Percentiles rank a stretch among this genome's conserved stretches.
These are phyloP conservation scores for Durotheca rogersii DNA, from an alignment of 495 filamentous ascomycete species.

Conservation along the genomic window DNA sequence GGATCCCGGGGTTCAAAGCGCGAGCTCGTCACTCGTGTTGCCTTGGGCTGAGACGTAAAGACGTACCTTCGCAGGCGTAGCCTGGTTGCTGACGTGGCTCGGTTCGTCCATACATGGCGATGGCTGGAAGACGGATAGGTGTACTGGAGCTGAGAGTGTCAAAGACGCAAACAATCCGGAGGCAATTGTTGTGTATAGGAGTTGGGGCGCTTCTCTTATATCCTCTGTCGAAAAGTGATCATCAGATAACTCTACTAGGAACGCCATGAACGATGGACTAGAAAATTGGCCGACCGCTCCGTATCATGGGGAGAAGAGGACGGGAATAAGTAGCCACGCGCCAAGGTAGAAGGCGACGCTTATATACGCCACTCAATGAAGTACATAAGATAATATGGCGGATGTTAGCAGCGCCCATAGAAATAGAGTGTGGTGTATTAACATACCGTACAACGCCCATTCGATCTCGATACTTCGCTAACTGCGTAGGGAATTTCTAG, in stretches of 20 bases:
- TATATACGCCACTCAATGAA: conserved; percentile 11
- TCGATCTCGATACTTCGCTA: background rate
- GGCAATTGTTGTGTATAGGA: background rate
- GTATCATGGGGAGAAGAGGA: conserved; percentile 1
- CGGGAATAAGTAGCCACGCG: conserved; percentile 13
- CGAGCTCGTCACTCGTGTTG: conserved; percentile 12
- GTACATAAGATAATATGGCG: background rate
- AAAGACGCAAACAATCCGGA: too few relatives aligned
- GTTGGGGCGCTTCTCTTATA: conserved; percentile 1
- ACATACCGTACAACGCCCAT: background rate
- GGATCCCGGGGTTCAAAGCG: background rate
- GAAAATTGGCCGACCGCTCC: background rate
- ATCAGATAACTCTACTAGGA: background rate
- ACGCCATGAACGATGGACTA: background rate
- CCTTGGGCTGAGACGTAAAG: conserved; percentile 22
- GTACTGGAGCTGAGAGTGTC: too few relatives aligned
- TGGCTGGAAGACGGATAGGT: too few relatives aligned
- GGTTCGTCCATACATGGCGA: conserved; percentile 28
- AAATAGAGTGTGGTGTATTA: conserved; percentile 3
- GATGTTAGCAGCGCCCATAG: conserved; percentile 4
- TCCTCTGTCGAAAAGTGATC: background rate
- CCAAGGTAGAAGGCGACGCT: background rate
- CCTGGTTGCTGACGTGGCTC: conserved; percentile 46
- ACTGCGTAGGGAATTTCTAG: too few relatives aligned
- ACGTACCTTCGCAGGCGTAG: conserved; percentile 42